A percentile compares a stretch with the other conserved stretches of the same genome.
phyloP scores from a whole-genome alignment of 2,329 filamentous ascomycete species.

The Beauveria asiatica region DNA sequence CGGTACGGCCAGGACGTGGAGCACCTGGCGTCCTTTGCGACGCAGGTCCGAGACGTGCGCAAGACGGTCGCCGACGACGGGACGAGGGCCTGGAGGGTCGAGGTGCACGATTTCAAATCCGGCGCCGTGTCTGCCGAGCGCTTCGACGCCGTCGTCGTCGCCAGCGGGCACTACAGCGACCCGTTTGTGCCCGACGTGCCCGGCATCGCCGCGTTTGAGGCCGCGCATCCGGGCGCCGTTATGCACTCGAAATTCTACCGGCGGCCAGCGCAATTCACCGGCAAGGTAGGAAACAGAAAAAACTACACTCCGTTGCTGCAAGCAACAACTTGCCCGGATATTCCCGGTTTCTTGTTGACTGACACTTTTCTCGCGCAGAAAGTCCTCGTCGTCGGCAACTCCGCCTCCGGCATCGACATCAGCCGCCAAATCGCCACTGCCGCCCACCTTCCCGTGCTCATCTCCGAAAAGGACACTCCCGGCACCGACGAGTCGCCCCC shows the following conservation, averaged over 20 bases:
- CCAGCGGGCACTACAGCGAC: constrained; percentile 55
- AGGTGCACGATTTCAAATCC: constrained; percentile 22
- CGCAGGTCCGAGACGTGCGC: constrained; percentile 45
- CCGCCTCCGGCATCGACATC: constrained; percentile 64
- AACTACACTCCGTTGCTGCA: no score
- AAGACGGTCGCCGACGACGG: constrained; percentile 16
- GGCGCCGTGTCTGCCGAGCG: constrained; percentile 16
- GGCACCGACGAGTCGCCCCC: constrained; percentile 14
- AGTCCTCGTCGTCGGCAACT: constrained; percentile 58
- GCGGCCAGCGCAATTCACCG: constrained; percentile 25
- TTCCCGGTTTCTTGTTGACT: not conserved
- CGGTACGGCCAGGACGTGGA: constrained; percentile 53
- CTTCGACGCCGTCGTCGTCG: constrained; percentile 56
- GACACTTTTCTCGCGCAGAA: constrained; percentile 35
- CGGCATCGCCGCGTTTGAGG: constrained; percentile 46
- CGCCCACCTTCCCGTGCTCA: constrained; percentile 46
- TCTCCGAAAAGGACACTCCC: constrained; percentile 37
- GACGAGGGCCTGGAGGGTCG: constrained; percentile 40
- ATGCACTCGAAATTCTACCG: constrained; percentile 63
- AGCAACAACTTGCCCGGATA: no score
- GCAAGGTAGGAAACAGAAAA: constrained; percentile 19
- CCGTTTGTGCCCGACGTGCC: constrained; percentile 49
- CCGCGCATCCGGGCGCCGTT: constrained; percentile 39
- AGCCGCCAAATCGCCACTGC: constrained; percentile 51
- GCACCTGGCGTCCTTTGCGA: constrained; percentile 50